Conservation (phyloP, 2,329 filamentous ascomycete species). For the Tolypocladium album region DNA sequence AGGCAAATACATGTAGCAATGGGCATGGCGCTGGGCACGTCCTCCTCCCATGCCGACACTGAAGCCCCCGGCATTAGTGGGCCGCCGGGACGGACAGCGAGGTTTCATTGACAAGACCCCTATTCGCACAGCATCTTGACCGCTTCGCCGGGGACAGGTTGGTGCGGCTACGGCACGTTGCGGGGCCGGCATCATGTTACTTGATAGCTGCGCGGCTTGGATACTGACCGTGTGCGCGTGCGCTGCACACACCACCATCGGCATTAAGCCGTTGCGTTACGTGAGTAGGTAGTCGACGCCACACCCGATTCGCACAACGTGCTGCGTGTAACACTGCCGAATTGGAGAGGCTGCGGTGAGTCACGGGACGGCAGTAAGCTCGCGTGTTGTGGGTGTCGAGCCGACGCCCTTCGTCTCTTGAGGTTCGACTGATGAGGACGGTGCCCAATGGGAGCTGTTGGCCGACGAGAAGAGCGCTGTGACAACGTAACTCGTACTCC, state of each 20-base stretch:
- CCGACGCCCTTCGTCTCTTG: background rate
- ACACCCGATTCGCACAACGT: background rate
- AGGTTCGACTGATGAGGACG: background rate
- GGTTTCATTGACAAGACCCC: background rate
- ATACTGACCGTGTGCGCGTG: background rate
- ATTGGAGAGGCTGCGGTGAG: background rate
- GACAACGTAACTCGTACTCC: background rate
- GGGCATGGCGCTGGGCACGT: background rate
- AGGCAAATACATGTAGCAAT: no score
- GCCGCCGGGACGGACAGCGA: background rate
- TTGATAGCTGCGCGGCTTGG: background rate
- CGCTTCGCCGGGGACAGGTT: background rate
- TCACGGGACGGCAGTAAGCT: background rate
- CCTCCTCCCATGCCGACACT: background rate
- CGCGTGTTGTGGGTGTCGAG: background rate
- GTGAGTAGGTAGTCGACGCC: background rate
- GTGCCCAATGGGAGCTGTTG: background rate
- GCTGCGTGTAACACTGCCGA: background rate
- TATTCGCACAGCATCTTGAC: background rate
- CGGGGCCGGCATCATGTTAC: background rate
- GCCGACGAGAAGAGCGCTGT: background rate
- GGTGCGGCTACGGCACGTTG: background rate
- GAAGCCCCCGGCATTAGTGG: background rate
- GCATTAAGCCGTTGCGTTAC: background rate
- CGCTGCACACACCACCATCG: background rate